A percentile compares a stretch with the other conserved stretches of the same genome.
Evolutionary conservation across 2,329 filamentous ascomycete genomes (phyloP).

Genomic region (Colletotrichum chlorophyti): DNA sequence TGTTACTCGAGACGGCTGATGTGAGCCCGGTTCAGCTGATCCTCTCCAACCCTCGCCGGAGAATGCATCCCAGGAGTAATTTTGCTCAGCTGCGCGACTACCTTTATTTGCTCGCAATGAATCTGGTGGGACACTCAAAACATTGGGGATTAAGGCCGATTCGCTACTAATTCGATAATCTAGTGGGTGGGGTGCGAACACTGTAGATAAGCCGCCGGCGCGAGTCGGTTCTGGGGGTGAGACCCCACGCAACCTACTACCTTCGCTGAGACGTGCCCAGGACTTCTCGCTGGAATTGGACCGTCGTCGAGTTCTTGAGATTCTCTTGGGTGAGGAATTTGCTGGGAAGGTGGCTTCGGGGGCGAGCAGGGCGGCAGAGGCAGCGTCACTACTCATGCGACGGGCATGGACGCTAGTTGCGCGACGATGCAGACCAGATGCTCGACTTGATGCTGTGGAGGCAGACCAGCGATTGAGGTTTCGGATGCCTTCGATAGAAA

Average conservation of each 20-base stretch:
- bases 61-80: slow-evolving; percentile 22
- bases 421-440: slow-evolving; percentile 10
- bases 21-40: slow-evolving; percentile 13
- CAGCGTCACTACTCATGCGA: slow-evolving; percentile 14
- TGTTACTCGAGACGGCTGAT: background rate
- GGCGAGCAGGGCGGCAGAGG: background rate
- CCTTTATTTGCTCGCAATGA: background rate
- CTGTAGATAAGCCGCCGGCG: background rate
- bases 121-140: background rate
- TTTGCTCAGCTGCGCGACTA: background rate
- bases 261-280: background rate
- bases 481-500: slow-evolving; percentile 47
- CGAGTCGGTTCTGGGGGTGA: background rate
- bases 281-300: slow-evolving; percentile 14
- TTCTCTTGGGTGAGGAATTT: background rate
- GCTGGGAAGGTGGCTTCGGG: background rate
- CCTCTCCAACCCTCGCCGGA: slow-evolving; percentile 10
- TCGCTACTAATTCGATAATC: background rate
- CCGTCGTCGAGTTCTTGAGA: background rate
- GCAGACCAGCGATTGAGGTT: slow-evolving; percentile 58
- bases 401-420: background rate
- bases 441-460: slow-evolving; percentile 53
- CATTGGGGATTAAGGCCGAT: background rate
- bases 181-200: background rate
- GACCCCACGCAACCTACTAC: background rate